These are phyloP conservation scores for Alloteropsis angusta DNA, from an alignment of 202 grass and related monocot species.

Conservation along the genomic window DNA sequence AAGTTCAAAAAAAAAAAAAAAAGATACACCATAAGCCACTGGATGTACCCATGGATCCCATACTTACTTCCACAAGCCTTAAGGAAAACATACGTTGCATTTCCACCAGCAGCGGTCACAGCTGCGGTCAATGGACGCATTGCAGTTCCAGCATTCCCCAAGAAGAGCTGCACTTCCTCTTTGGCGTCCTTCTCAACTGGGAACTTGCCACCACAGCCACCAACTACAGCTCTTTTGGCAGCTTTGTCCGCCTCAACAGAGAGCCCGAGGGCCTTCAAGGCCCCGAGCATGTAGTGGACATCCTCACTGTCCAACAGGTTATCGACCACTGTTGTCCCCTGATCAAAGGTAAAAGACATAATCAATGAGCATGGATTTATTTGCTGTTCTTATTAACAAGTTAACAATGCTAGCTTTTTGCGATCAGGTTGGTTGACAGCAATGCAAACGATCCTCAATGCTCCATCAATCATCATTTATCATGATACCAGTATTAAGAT, in stretches of 20 bases:
- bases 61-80: not conserved
- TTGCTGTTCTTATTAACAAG: not conserved
- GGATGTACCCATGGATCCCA: not conserved
- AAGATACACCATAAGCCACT: not conserved
- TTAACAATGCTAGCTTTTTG: not conserved
- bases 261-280: conserved; percentile 79
- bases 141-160: conserved; percentile 95
- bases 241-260: conserved; percentile 72
- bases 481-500: not conserved
- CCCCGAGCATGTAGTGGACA: conserved; percentile 96
- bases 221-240: conserved; percentile 72
- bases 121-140: conserved; percentile 92
- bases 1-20: not conserved
- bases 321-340: conserved; percentile 91
- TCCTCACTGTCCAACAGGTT: conserved; percentile 93
- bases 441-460: not conserved
- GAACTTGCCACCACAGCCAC: conserved; percentile 70
- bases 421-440: not conserved
- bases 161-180: conserved; percentile 83
- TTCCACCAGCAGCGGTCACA: conserved; percentile 89
- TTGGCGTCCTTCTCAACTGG: conserved; percentile 48
- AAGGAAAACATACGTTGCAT: conserved; percentile 55
- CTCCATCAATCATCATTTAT: not conserved
- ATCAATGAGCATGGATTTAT: not conserved
- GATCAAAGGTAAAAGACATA: not conserved